A percentile compares a stretch with the other conserved stretches of the same genome.
Evolutionary conservation across 176 grass and related monocot genomes (phyloP).

Genomic region (Neostapfia colusana): DNA sequence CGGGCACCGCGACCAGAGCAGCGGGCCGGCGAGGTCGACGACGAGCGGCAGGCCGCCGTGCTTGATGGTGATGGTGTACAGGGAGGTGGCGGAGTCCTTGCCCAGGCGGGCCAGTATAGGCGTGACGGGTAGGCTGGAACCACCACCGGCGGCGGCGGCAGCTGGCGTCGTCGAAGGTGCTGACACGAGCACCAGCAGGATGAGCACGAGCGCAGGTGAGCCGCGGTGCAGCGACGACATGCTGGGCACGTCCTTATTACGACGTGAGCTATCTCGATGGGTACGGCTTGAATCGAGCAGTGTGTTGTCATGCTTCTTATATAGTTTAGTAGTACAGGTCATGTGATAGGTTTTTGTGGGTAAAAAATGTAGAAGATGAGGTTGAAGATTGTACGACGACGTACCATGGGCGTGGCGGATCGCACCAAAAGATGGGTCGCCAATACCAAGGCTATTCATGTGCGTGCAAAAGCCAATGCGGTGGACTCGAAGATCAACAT

Average conservation of each 20-base stretch:
- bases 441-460: not conserved
- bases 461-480: too few relatives aligned
- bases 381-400: not conserved
- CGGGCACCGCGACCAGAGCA: conserved; percentile 39
- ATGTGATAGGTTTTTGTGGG: too few relatives aligned
- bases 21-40: conserved; percentile 28
- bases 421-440: not conserved
- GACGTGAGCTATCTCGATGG: not conserved
- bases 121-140: not conserved
- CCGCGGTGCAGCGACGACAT: not conserved
- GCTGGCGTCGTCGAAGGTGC: not conserved
- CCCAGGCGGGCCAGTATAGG: conserved; percentile 15
- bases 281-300: not conserved
- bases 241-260: too few relatives aligned
- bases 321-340: not conserved
- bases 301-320: not conserved
- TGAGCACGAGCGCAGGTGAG: not conserved
- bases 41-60: conserved; percentile 24
- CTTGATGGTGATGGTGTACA: conserved; percentile 39
- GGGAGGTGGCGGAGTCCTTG: conserved; percentile 26
- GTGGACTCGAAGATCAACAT: not conserved
- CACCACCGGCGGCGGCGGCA: too few relatives aligned
- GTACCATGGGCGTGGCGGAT: not conserved
- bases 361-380: too few relatives aligned
- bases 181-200: conserved; percentile 4